Evolutionary conservation across 2,329 filamentous ascomycete species (phyloP).

Genomic region (Fusarium falciforme): DNA sequence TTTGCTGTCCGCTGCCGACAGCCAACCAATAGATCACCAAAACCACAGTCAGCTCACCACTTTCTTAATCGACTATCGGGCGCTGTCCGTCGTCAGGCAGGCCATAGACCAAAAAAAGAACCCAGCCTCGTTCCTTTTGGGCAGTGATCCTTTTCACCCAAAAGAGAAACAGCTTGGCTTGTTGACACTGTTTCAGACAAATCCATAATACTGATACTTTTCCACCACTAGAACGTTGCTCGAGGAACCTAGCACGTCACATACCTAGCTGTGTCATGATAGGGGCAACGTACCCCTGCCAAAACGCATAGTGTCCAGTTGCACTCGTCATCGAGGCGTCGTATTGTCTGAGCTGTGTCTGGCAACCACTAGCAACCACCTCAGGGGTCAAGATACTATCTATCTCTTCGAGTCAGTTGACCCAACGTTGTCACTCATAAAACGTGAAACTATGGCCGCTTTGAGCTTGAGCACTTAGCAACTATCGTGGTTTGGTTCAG

Average conservation of each 20-base stretch:
- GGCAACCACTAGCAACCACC: conserved; percentile 12
- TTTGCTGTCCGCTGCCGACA: conserved; percentile 22
- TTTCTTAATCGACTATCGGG: conserved; percentile 9
- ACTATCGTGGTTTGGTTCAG: neutral
- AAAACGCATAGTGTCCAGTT: conserved; percentile 8
- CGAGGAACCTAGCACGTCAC: conserved; percentile 36
- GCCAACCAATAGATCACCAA: conserved; percentile 32
- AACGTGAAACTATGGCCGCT: neutral
- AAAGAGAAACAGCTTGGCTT: neutral
- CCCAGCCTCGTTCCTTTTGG: conserved; percentile 10
- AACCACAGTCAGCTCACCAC: conserved; percentile 36
- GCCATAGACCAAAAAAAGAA: neutral
- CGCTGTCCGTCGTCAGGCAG: conserved; percentile 8
- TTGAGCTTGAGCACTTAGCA: neutral
- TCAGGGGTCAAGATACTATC: neutral
- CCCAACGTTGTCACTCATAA: neutral
- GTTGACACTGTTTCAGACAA: conserved; percentile 4
- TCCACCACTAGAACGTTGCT: conserved; percentile 21
- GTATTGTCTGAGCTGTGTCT: conserved; percentile 13
- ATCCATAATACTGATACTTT: neutral
- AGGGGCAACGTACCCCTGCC: neutral
- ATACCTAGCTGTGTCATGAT: conserved; percentile 6
- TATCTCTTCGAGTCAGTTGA: neutral
- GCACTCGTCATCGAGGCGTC: conserved; percentile 32
- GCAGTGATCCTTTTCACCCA: neutral